phyloP scores from a whole-genome alignment of 441 rosid species.

The Arabidopsis hybrid region DNA sequence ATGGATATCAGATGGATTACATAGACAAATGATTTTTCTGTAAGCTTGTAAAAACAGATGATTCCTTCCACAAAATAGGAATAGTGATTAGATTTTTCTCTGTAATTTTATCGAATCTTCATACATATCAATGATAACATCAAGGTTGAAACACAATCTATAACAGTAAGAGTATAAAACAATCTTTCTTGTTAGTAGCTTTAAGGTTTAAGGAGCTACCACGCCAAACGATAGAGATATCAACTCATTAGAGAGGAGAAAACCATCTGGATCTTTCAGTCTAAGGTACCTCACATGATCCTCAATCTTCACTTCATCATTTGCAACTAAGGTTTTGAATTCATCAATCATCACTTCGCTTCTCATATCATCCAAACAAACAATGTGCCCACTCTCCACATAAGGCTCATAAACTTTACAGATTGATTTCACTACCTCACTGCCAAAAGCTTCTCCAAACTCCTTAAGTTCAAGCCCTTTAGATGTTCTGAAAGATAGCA shows the following conservation, averaged over 20 bases:
- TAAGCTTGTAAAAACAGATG: conserved; percentile 31
- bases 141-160: conserved; percentile 17
- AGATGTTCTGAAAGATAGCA: conserved; percentile 92
- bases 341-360: conserved; percentile 53
- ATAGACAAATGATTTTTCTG: conserved; percentile 6
- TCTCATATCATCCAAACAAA: conserved; percentile 70
- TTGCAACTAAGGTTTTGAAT: conserved; percentile 43
- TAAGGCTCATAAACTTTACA: conserved; percentile 72
- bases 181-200: conserved; percentile 14
- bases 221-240: conserved; percentile 77
- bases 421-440: conserved; percentile 56
- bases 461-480: conserved; percentile 77
- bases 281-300: conserved; percentile 60
- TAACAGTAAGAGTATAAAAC: conserved; percentile 2
- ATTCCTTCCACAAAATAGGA: conserved; percentile 17
- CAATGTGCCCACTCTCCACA: conserved; percentile 75
- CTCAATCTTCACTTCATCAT: conserved; percentile 46
- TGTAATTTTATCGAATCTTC: conserved; percentile 32
- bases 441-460: conserved; percentile 69
- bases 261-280: conserved; percentile 93
- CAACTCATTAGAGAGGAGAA: conserved; percentile 87
- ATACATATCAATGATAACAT: conserved; percentile 29
- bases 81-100: conserved; percentile 12
- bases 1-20: conserved; percentile 19
- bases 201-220: conserved; percentile 53